Conservation (phyloP, 73 alveolate species). For the Breviolum minutum region DNA sequence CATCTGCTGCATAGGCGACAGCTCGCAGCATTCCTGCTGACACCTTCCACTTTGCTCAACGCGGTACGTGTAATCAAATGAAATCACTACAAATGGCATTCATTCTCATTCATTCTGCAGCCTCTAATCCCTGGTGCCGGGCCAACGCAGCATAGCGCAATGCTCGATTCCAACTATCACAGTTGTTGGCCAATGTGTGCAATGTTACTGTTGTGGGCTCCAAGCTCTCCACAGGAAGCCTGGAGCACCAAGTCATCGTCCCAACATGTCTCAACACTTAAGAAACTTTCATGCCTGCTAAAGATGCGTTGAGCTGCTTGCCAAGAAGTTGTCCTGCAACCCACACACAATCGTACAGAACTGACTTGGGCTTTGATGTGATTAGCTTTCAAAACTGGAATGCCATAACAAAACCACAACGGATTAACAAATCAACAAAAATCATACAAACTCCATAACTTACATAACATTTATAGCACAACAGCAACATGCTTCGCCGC, state of each 20-base stretch:
- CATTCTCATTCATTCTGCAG: not conserved
- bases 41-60: not conserved
- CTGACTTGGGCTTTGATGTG: no score
- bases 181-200: conserved; percentile 34
- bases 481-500: no score
- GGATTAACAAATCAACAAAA: no score
- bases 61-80: no score
- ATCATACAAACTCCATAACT: no score
- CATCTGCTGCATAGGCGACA: conserved; percentile 39
- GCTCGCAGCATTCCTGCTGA: conserved; percentile 11
- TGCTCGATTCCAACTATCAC: conserved; percentile 10
- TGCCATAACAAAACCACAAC: no score
- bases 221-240: conserved; percentile 1
- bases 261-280: not conserved
- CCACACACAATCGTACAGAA: no score
- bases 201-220: conserved; percentile 13
- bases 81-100: no score
- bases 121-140: not conserved
- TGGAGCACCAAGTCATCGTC: not conserved
- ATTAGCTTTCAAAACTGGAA: no score
- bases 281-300: not conserved
- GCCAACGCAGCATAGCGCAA: not conserved
- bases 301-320: conserved; percentile 11
- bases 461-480: no score
- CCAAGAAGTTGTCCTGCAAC: conserved; percentile 4